phyloP scores from a whole-genome alignment of 1,284 basidiomycete species.

The Termitomyces sp. region DNA sequence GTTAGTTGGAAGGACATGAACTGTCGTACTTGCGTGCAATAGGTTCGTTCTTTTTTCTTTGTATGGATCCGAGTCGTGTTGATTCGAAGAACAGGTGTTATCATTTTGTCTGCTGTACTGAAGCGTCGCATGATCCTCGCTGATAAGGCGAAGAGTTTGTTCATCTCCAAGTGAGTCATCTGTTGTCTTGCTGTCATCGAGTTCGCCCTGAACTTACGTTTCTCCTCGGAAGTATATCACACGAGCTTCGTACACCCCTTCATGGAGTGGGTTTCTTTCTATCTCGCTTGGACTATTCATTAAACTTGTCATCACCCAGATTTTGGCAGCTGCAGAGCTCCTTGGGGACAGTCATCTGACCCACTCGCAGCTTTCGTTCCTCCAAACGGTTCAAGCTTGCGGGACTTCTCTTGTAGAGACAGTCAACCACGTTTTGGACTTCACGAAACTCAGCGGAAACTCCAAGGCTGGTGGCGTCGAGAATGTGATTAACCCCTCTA shows the following conservation, averaged over 20 bases:
- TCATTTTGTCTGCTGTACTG: slow-evolving; percentile 89
- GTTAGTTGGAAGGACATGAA: slow-evolving; percentile 85
- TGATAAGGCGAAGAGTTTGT: slow-evolving; percentile 87
- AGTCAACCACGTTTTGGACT: slow-evolving; percentile 95
- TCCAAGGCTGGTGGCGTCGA: slow-evolving; percentile 72
- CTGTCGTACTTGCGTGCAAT: slow-evolving; percentile 88
- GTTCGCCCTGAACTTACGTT: background rate
- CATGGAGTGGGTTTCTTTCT: slow-evolving; percentile 57
- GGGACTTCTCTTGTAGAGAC: slow-evolving; percentile 81
- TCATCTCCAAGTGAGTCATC: slow-evolving; percentile 76
- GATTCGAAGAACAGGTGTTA: slow-evolving; percentile 56
- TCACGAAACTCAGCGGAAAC: slow-evolving; percentile 92
- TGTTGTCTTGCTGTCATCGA: slow-evolving; percentile 3
- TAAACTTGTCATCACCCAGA: slow-evolving; percentile 36
- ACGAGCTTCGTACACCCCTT: slow-evolving; percentile 86
- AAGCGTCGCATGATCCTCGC: slow-evolving; percentile 92
- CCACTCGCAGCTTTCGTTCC: slow-evolving; percentile 79
- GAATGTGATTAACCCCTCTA: slow-evolving; percentile 65
- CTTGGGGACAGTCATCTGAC: slow-evolving; percentile 79
- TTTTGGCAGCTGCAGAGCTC: slow-evolving; percentile 87
- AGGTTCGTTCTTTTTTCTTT: slow-evolving; percentile 35
- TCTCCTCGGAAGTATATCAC: slow-evolving; percentile 70
- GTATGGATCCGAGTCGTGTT: background rate
- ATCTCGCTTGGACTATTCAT: slow-evolving; percentile 8
- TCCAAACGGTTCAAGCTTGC: slow-evolving; percentile 86